Evolutionary conservation across 805 yeast species (phyloP).

Genomic region (Ogataea trehalophila): DNA sequence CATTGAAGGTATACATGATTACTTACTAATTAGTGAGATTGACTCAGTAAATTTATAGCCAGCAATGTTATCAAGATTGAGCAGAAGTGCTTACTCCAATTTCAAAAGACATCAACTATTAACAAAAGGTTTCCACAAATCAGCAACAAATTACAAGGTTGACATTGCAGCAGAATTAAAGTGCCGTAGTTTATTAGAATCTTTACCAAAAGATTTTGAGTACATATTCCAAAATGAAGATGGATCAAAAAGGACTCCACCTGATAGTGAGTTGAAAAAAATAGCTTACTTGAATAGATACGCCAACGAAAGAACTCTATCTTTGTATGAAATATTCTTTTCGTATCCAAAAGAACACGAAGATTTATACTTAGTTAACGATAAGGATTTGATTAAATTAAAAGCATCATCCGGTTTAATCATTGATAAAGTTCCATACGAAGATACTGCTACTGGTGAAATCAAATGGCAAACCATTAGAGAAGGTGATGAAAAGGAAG

Average conservation of each 20-base stretch:
- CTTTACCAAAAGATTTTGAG: slow-evolving; percentile 54
- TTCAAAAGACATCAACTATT: neutral
- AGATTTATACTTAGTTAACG: slow-evolving; percentile 54
- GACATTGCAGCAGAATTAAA: slow-evolving; percentile 52
- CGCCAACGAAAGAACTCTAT: slow-evolving; percentile 51
- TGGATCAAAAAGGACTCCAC: slow-evolving; percentile 66
- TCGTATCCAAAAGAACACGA: slow-evolving; percentile 48
- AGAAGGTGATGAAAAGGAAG: slow-evolving; percentile 66
- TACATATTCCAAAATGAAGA: slow-evolving; percentile 69
- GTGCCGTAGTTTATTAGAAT: slow-evolving; percentile 55
- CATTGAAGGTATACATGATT: too few species aligned
- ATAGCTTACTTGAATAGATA: slow-evolving; percentile 67
- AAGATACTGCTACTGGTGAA: slow-evolving; percentile 73
- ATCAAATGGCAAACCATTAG: slow-evolving; percentile 75
- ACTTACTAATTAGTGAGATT: too few species aligned
- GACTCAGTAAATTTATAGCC: too few species aligned
- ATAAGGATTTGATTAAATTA: slow-evolving; percentile 53
- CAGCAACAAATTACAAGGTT: slow-evolving; percentile 22
- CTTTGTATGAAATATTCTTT: slow-evolving; percentile 38
- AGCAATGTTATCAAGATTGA: neutral
- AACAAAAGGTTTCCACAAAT: slow-evolving; percentile 9
- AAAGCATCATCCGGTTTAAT: slow-evolving; percentile 58
- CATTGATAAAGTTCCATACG: slow-evolving; percentile 79
- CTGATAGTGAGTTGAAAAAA: slow-evolving; percentile 65
- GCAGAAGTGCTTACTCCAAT: neutral